Evolutionary conservation across 306 rosid genomes (phyloP), one percentile per base, ranked within the genome.

Genomic region (Cicer yamashitae): DNA sequence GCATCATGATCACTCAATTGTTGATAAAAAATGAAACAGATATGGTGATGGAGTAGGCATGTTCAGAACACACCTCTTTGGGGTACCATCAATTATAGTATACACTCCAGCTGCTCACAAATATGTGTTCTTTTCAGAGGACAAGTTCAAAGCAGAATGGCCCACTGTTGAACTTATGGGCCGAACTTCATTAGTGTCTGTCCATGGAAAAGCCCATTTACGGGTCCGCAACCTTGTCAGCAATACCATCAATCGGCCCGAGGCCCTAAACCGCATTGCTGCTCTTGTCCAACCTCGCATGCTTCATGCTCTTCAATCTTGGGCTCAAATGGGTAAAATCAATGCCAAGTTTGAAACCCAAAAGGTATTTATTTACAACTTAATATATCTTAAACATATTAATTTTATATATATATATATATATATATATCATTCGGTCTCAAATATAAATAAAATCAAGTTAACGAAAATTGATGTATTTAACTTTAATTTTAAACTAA

Each of bases 31-130:
- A 53, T 71, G 18, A 11, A 7, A 25, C 6, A 74, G 71, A 62
- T 74, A 74, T 48, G 79, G 79, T 1, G 63, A 74, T 61, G 79
- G 10, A 74, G 62, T 2, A 7, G 50, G 79, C 6, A 50, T 74
- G 70, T 74, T 62, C 46, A 47, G 62, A 61, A 74, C 71, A 5
- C 79, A 74, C 39, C 70, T 74, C 3, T 74, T 62, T 74, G 79
- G 79, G 2, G 6, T 51, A 62, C 71, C 79, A 38, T 48, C 62
- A 6, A 62, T 74, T 3, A 37, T 74, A 62, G 51, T 41, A 18
- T 63, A 8, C 30, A 39, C 43, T 4, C 53, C 79, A 38, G 25
- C 10, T 2, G 1, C 51, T 1, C 56, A 14, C 63, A 75, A 63
- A 52, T 63, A 17, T 50, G 53, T 63, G 14, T 6, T 63, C 1